Base-by-base conservation (phyloP, 805 yeast species). In the Ogataea salicorniae region DNA sequence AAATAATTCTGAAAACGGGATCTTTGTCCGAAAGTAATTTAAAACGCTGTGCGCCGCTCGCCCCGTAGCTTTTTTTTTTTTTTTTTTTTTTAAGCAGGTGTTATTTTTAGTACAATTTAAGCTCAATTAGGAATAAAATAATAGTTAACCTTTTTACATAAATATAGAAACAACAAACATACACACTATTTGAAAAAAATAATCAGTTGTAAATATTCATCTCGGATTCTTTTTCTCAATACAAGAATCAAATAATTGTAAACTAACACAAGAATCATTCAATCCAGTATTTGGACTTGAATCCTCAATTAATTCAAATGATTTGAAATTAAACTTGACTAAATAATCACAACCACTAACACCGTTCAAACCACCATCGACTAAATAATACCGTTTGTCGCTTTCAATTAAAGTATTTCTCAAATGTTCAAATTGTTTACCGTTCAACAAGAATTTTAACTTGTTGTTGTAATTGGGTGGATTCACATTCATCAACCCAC, bases 261-360 rank as follows among this genome's bases (percentile, higher is more conserved):
- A 62, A 47, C 76, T 76, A 16, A 81, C 60, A 2, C 84, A 75
- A 0, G 77, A 72, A 54, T 81, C 85, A 58, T 80, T 80, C 29
- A 69, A 51, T 6, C 74, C 68, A 48, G 70, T 65, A 6, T 64
- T 55, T 0, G 81, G 76, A 51, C 69, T 75, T 1, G 82, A 67
- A 46, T 81, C 85, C 55, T 81, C 85, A 40, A 81, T 69, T 53
- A 80, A 57, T 53, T 81, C 87, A 61, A 80, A 80, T 13, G 80
- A 68, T 49, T 76, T 71, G 41, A 73, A 56, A 22, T 59, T 66
- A 47, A 77, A 68, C 33, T 70, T 74, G 13, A 61, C 51, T 51
- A 68, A 69, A 6, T 16, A 31, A 22, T 52, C 52, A 13, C 47
- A 50, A 11, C 34, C 54, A 8, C 41, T 6, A 3, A 48, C 39